phyloP scores from a whole-genome alignment of 2,329 filamentous ascomycete genomes.

The Podosphaera fusca region DNA sequence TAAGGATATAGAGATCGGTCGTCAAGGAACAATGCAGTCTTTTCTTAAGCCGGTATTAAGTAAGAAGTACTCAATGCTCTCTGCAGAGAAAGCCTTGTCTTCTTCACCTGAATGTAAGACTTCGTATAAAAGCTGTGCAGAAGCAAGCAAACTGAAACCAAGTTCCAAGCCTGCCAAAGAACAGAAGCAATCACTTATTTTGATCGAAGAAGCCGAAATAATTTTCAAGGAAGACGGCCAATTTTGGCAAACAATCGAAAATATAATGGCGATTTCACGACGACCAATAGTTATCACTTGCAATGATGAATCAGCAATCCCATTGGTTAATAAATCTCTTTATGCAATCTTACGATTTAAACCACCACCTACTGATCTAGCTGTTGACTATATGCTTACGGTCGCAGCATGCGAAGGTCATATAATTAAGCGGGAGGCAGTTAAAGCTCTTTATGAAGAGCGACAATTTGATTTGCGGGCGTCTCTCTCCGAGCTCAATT shows the following conservation, averaged over 20 bases:
- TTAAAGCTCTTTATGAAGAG: slow-evolving; percentile 46
- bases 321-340: slow-evolving; percentile 48
- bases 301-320: slow-evolving; percentile 70
- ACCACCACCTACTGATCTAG: slow-evolving; percentile 39
- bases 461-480: slow-evolving; percentile 55
- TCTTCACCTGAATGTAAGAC: too few species aligned
- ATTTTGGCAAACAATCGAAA: slow-evolving; percentile 69
- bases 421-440: slow-evolving; percentile 40
- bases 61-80: too few species aligned
- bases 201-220: slow-evolving; percentile 83
- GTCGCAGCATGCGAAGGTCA: slow-evolving; percentile 81
- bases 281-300: slow-evolving; percentile 89
- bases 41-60: too few species aligned
- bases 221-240: slow-evolving; percentile 90
- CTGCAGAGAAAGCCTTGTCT: too few species aligned
- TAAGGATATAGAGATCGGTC: background rate
- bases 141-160: background rate
- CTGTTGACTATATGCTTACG: slow-evolving; percentile 59
- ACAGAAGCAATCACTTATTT: slow-evolving; percentile 84
- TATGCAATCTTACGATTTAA: slow-evolving; percentile 66
- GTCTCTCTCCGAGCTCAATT: slow-evolving; percentile 63
- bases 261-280: slow-evolving; percentile 61
- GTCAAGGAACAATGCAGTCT: too few species aligned
- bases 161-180: slow-evolving; percentile 4
- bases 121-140: too few species aligned